A percentile compares a stretch with the other conserved stretches of the same genome.
These are phyloP conservation scores for Handroanthus guayacan DNA, from an alignment of 257 asterid species.

Conservation along the genomic window DNA sequence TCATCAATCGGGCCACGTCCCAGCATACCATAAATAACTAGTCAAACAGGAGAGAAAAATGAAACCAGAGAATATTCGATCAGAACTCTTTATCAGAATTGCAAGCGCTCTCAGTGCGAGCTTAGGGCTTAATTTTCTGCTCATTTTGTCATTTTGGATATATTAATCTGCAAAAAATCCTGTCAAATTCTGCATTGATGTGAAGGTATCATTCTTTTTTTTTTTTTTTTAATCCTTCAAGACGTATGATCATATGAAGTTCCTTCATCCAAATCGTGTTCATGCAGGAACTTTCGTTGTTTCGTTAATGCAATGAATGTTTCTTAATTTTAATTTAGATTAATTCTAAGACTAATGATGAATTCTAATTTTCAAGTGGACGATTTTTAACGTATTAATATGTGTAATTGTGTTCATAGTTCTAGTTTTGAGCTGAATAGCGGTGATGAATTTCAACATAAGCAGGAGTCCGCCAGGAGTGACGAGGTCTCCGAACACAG, in stretches of 20 bases:
- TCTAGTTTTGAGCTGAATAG: conserved; percentile 11
- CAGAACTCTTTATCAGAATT: background rate
- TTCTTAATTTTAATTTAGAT: background rate
- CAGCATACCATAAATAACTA: background rate
- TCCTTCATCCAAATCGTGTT: background rate
- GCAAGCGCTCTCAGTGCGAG: background rate
- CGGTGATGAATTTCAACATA: background rate
- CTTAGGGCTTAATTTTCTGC: background rate
- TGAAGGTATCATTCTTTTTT: background rate
- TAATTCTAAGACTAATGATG: background rate
- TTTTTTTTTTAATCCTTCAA: too few species aligned
- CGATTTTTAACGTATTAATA: background rate
- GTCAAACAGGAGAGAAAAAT: background rate
- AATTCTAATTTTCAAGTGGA: background rate
- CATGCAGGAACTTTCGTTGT: background rate
- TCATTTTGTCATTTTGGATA: background rate
- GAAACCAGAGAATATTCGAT: background rate
- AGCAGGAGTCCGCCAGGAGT: conserved; percentile 17
- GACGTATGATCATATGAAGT: background rate
- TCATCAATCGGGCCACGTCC: background rate
- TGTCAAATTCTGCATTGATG: background rate
- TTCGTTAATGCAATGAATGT: background rate
- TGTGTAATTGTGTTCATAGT: background rate
- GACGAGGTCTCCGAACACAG: background rate
- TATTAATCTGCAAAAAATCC: background rate